Base-by-base conservation (phyloP, 1,284 basidiomycete genomes). In the Trametes hirsuta region DNA sequence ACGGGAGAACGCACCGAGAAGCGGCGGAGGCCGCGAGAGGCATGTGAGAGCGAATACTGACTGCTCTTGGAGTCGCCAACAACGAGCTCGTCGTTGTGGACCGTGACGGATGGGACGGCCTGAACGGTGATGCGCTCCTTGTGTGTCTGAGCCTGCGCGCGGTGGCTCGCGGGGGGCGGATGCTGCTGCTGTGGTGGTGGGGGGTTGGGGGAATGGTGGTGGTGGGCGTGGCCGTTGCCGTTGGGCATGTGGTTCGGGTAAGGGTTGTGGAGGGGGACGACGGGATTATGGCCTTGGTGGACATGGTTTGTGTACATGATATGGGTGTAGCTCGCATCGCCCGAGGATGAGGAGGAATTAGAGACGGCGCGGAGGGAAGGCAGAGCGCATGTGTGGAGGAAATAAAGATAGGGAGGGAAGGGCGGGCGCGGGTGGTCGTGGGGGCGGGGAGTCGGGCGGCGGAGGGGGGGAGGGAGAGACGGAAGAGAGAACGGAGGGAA, bases 1-100 rank as follows among this genome's bases (percentile, higher is more conserved):
- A 55, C n/a, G 45, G 46, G 57, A 42, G 57, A 50, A 53, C 61
- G 48, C n/a, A 61, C 48, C 48, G 40, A 10, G 46, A 53, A 14
- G 21, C 50, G 42, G 49, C 55, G 58, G 46, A 53, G n/a, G 21
- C 50, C 40, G 49, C 55, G 58, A 57, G 61, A 56, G 50, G 44
- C 44, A 18, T 47, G 21, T 15, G 53, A 60, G 60, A 53, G 59
- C 46, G 63, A 56, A 48, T 77, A 86, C 78, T 67, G 64, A 93
- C 91, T 87, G 68, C 79, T 84, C 72, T 84, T 80, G 42, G 90
- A 81, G 58, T 83, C 82, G 67, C 91, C 91, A 68, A 92, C 86
- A 68, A 86, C 75, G 67, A 91, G 84, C 61, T 77, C 80, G 71
- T 85, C 82, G 74, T 85, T 79, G 67, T 84, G 79, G 66, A 91